These are phyloP conservation scores for Tetradesmus lagerheimii DNA, from an alignment of 139 green algal genomes.

Conservation along the genomic window DNA sequence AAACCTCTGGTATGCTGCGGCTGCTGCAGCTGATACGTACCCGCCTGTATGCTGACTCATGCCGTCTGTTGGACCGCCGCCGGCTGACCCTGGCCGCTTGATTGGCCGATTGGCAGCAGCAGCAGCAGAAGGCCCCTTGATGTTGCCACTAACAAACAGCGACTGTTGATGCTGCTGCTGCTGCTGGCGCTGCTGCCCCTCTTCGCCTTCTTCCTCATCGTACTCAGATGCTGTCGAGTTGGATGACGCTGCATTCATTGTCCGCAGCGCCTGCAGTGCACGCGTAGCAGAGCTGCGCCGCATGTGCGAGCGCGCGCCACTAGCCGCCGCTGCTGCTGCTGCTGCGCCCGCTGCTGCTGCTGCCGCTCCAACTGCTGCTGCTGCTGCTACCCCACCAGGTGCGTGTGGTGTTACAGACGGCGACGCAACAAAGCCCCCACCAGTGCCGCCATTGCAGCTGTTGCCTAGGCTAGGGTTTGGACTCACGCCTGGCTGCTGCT, in stretches of 20 bases:
- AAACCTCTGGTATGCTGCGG: neutral
- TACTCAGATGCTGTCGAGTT: neutral
- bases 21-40: neutral
- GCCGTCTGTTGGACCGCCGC: neutral
- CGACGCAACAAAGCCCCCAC: neutral
- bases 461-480: neutral
- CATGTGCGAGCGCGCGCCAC: neutral
- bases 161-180: neutral
- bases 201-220: neutral
- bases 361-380: neutral
- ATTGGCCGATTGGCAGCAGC: neutral
- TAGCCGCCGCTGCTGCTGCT: neutral
- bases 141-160: neutral
- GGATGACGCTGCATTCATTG: neutral
- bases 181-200: neutral
- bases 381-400: neutral
- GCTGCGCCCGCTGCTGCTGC: conserved; percentile 2
- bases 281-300: neutral
- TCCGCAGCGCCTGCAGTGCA: conserved; percentile 6
- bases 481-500: neutral
- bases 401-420: neutral
- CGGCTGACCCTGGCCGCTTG: neutral
- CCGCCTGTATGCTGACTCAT: neutral
- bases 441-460: neutral
- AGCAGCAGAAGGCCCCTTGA: too few species aligned